Evolutionary conservation across 2,329 filamentous ascomycete species (phyloP).

Genomic region (Phialophora verrucosa): DNA sequence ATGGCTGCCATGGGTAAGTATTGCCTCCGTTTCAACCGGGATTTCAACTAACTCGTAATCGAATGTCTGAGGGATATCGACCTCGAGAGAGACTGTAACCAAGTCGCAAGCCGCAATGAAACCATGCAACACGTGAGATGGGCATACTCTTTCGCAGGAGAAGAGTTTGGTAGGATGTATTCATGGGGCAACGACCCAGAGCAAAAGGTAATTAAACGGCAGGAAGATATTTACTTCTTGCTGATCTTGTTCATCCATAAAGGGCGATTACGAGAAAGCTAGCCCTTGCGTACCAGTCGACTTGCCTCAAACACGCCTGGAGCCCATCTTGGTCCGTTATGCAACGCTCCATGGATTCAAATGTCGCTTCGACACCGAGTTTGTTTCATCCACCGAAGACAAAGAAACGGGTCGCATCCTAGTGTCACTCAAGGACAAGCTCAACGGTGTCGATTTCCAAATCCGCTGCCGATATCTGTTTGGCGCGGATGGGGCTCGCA

Average conservation of each 20-base stretch:
- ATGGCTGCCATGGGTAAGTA: constrained; percentile 22
- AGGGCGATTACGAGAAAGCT: constrained; percentile 50
- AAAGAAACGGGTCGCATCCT: constrained; percentile 38
- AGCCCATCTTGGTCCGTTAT: constrained; percentile 49
- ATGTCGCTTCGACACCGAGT: constrained; percentile 48
- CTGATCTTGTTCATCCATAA: neutral
- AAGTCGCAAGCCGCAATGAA: constrained; percentile 42
- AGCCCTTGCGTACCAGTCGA: constrained; percentile 51
- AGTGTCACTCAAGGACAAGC: constrained; percentile 45
- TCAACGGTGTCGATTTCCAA: constrained; percentile 42
- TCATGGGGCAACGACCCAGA: constrained; percentile 51
- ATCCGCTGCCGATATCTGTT: constrained; percentile 60
- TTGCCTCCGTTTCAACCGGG: neutral
- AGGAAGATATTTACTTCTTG: neutral
- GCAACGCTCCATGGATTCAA: constrained; percentile 47
- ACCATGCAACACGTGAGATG: constrained; percentile 50
- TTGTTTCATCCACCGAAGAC: constrained; percentile 41
- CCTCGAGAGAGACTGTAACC: constrained; percentile 38
- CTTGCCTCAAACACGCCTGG: constrained; percentile 51
- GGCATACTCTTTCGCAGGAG: constrained; percentile 51
- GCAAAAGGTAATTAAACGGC: neutral
- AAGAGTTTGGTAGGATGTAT: constrained; percentile 51
- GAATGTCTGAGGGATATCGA: constrained; percentile 12
- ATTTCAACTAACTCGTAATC: neutral
- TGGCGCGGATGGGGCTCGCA: constrained; percentile 62